Evolutionary conservation across 768 basidiomycete genomes (phyloP).

Genomic region (Pholiota microspora): DNA sequence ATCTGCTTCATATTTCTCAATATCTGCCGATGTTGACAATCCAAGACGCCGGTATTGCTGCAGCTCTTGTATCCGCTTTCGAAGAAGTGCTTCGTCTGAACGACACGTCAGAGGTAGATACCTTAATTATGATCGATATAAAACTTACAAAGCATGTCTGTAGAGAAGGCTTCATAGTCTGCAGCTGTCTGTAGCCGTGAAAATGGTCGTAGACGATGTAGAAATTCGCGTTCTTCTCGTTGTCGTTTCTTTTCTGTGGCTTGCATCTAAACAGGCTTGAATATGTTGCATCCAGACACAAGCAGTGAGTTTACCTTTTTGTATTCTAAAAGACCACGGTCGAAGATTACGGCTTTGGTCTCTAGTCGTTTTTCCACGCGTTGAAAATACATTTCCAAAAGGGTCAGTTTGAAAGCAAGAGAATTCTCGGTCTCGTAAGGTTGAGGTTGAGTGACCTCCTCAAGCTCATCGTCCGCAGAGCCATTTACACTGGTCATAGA

Average conservation of each 20-base stretch:
- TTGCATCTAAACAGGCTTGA: conserved; percentile 62
- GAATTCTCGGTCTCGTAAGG: conserved; percentile 85
- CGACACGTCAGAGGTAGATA: conserved; percentile 1
- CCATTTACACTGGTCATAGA: conserved; percentile 43
- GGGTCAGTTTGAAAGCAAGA: conserved; percentile 80
- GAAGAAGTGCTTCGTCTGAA: conserved; percentile 81
- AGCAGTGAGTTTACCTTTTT: conserved; percentile 68
- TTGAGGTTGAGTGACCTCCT: conserved; percentile 68
- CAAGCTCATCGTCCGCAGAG: conserved; percentile 53
- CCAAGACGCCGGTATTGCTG: conserved; percentile 90
- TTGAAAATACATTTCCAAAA: conserved; percentile 90
- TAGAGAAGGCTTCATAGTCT: conserved; percentile 85
- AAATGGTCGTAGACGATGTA: conserved; percentile 88
- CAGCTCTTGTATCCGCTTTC: conserved; percentile 87
- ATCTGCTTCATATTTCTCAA: conserved; percentile 85
- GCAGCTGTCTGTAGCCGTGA: conserved; percentile 86
- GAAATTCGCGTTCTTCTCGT: conserved; percentile 89
- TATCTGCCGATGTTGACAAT: conserved; percentile 79
- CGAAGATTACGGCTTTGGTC: conserved; percentile 86
- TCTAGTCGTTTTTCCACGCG: conserved; percentile 83
- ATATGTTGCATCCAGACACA: not conserved
- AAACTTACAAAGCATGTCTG: conserved; percentile 85
- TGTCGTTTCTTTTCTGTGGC: conserved; percentile 87
- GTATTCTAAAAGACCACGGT: conserved; percentile 87
- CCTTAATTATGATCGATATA: not conserved